Evolutionary conservation across 805 yeast species (phyloP).

Genomic region (Wickerhamomyces queroliae): DNA sequence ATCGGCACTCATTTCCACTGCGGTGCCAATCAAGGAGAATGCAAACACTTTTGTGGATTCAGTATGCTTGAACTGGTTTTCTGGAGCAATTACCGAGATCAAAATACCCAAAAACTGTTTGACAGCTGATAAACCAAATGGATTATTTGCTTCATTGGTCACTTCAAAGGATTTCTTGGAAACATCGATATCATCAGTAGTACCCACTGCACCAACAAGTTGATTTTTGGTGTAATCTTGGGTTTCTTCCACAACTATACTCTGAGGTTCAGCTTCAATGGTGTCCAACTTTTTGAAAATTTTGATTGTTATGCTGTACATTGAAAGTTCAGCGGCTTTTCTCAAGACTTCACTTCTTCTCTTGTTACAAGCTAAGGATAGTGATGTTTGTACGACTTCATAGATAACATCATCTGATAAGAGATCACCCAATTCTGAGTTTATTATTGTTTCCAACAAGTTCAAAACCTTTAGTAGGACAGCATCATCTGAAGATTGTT

Average conservation of each 20-base stretch:
- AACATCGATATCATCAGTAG: slow-evolving; percentile 41
- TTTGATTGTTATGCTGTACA: slow-evolving; percentile 61
- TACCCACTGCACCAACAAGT: slow-evolving; percentile 44
- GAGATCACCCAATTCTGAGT: slow-evolving; percentile 57
- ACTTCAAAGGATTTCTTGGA: slow-evolving; percentile 20
- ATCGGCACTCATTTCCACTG: slow-evolving; percentile 77
- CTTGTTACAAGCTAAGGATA: slow-evolving; percentile 88
- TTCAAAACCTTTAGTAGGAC: slow-evolving; percentile 79
- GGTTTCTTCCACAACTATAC: slow-evolving; percentile 36
- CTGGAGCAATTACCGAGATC: slow-evolving; percentile 75
- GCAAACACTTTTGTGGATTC: slow-evolving; percentile 86
- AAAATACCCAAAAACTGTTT: slow-evolving; percentile 73
- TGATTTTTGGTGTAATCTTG: slow-evolving; percentile 41
- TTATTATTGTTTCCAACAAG: slow-evolving; percentile 61
- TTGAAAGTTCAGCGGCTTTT: slow-evolving; percentile 81
- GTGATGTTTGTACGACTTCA: slow-evolving; percentile 86
- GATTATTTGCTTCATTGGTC: slow-evolving; percentile 22
- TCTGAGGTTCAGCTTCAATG: slow-evolving; percentile 41
- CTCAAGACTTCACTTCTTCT: slow-evolving; percentile 86
- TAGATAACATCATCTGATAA: slow-evolving; percentile 78
- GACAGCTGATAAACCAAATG: slow-evolving; percentile 71
- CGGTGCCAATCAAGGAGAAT: slow-evolving; percentile 63
- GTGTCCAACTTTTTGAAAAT: slow-evolving; percentile 56
- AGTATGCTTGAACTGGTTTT: slow-evolving; percentile 77
- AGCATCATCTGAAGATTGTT: slow-evolving; percentile 87